Evolutionary conservation across 768 basidiomycete species (phyloP).

Genomic region (Panus rudis): DNA sequence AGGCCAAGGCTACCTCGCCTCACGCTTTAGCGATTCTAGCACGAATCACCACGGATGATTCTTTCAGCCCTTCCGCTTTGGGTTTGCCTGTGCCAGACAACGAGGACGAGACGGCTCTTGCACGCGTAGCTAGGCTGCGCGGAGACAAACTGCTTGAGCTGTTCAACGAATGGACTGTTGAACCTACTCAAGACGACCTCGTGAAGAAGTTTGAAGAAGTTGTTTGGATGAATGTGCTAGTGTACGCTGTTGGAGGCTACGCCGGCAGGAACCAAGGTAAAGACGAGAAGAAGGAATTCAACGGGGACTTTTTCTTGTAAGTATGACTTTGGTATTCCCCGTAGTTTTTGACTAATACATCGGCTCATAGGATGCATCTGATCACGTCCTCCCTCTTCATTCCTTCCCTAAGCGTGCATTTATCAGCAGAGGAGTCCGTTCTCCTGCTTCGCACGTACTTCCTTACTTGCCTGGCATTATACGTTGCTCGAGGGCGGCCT

Average conservation of each 20-base stretch:
- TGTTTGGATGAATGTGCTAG: constrained; percentile 42
- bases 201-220: constrained; percentile 60
- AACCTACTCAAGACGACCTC: constrained; percentile 24
- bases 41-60: constrained; percentile 45
- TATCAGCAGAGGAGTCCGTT: constrained; percentile 35
- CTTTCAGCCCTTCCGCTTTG: constrained; percentile 12
- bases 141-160: constrained; percentile 13
- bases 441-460: constrained; percentile 55
- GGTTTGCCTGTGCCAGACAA: constrained; percentile 2
- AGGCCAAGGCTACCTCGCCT: constrained; percentile 10
- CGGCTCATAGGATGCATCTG: constrained; percentile 44
- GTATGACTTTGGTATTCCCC: constrained; percentile 21
- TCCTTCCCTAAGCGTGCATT: constrained; percentile 34
- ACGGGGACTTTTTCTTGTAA: constrained; percentile 56
- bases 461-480: constrained; percentile 42
- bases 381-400: constrained; percentile 63
- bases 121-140: constrained; percentile 4
- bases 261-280: constrained; percentile 28
- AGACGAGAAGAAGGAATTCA: constrained; percentile 30
- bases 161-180: constrained; percentile 17
- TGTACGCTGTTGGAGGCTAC: constrained; percentile 55
- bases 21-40: constrained; percentile 50
- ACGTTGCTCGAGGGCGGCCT: constrained; percentile 50
- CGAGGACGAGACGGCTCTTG: constrained; percentile 3
- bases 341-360: neutral